A percentile compares a stretch with the other conserved stretches of the same genome.
Conservation (phyloP, 1,139 yeast species). For the Groenewaldozyma auringiensis region DNA sequence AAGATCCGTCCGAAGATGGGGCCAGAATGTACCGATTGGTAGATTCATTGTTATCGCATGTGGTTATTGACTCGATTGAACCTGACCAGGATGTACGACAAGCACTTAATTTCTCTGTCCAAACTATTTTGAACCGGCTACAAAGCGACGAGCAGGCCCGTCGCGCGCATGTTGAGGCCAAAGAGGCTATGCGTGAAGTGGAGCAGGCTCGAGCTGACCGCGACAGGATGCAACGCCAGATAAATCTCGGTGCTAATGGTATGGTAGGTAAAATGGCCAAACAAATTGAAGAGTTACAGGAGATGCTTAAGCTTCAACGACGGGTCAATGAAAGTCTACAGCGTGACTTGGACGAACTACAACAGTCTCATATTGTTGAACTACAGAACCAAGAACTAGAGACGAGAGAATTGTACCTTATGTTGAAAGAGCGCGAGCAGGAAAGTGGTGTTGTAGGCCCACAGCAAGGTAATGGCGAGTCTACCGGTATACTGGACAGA, state of each 20-base stretch:
- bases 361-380: conserved; percentile 61
- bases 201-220: conserved; percentile 83
- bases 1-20: conserved; percentile 49
- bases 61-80: conserved; percentile 47
- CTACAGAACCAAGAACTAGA: conserved; percentile 85
- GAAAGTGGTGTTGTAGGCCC: conserved; percentile 18
- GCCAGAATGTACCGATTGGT: conserved; percentile 66
- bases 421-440: conserved; percentile 38
- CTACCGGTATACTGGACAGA: conserved; percentile 29
- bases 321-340: conserved; percentile 58
- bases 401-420: conserved; percentile 72
- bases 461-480: conserved; percentile 35
- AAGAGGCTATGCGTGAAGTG: conserved; percentile 55
- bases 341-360: conserved; percentile 59
- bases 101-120: conserved; percentile 77
- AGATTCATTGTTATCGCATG: conserved; percentile 76
- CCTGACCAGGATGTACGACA: conserved; percentile 61
- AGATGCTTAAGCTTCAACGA: conserved; percentile 58
- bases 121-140: conserved; percentile 65
- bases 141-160: conserved; percentile 88
- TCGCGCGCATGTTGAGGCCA: conserved; percentile 66
- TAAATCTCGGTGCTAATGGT: conserved; percentile 80
- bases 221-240: conserved; percentile 65
- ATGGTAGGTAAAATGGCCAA: conserved; percentile 60
- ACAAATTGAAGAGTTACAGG: conserved; percentile 68